phyloP scores from a whole-genome alignment of 306 rosid genomes.

The Glycine tomentella region DNA sequence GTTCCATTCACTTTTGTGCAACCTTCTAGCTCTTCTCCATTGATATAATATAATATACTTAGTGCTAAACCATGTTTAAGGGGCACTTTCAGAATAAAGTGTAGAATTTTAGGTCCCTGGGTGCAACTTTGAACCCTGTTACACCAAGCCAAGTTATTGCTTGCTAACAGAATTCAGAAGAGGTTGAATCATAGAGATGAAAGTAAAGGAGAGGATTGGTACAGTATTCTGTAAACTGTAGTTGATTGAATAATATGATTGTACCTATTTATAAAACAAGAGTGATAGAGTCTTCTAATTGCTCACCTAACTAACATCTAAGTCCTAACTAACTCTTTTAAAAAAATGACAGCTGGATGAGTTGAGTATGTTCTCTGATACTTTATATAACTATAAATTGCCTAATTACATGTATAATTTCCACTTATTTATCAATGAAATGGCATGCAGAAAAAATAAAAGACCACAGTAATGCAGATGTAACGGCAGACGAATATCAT shows the following conservation, averaged over 20 bases:
- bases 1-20: not conserved
- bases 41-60: too few species aligned
- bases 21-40: not conserved
- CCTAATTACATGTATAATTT: conserved; percentile 8
- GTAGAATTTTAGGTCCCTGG: not conserved
- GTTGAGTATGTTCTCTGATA: not conserved
- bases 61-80: not conserved
- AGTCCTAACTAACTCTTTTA: not conserved
- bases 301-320: not conserved
- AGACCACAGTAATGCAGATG: conserved; percentile 53
- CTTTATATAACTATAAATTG: not conserved
- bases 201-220: too few species aligned
- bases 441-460: conserved; percentile 54
- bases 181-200: too few species aligned
- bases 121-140: not conserved
- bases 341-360: too few species aligned
- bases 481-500: conserved; percentile 54
- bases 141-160: not conserved
- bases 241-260: not conserved
- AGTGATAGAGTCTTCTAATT: not conserved
- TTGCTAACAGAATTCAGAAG: too few species aligned
- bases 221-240: too few species aligned
- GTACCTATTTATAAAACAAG: not conserved
- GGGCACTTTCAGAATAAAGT: not conserved
- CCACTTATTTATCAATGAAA: conserved; percentile 27